A percentile compares a stretch with the other conserved stretches of the same genome.
phyloP scores from a whole-genome alignment of 2,329 filamentous ascomycete species.

The Pezicula neosporulosa region DNA sequence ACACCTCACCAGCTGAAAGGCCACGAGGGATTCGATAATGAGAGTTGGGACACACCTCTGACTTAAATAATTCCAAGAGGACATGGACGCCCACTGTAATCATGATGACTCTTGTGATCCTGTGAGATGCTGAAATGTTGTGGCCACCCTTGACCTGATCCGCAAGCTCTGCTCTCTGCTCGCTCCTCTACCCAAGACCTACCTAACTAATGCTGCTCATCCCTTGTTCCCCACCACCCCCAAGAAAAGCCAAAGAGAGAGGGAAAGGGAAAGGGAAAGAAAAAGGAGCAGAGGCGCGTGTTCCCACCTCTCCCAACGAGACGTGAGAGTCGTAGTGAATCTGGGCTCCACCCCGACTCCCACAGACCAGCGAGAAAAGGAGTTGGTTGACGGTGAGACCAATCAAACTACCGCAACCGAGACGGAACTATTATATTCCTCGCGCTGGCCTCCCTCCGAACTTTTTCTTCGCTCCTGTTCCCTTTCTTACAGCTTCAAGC shows the following conservation, averaged over 20 bases:
- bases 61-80: neutral
- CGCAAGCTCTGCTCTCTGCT: too few relatives aligned
- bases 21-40: neutral
- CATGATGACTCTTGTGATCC: neutral
- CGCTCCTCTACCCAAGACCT: too few relatives aligned
- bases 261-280: too few relatives aligned
- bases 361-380: neutral
- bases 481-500: neutral
- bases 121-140: neutral
- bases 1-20: neutral
- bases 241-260: too few relatives aligned
- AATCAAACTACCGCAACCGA: neutral
- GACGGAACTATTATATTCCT: neutral
- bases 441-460: neutral
- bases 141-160: neutral
- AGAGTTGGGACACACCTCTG: neutral
- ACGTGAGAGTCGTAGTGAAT: neutral
- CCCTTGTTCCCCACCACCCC: too few relatives aligned
- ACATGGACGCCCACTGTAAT: too few relatives aligned
- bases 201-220: too few relatives aligned
- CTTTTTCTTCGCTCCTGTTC: constrained; percentile 1
- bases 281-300: too few relatives aligned
- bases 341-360: neutral
- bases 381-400: constrained; percentile 2
- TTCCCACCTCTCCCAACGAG: neutral